Conservation (phyloP, 2,329 filamentous ascomycete genomes). For the Aspergillus luchuensis region DNA sequence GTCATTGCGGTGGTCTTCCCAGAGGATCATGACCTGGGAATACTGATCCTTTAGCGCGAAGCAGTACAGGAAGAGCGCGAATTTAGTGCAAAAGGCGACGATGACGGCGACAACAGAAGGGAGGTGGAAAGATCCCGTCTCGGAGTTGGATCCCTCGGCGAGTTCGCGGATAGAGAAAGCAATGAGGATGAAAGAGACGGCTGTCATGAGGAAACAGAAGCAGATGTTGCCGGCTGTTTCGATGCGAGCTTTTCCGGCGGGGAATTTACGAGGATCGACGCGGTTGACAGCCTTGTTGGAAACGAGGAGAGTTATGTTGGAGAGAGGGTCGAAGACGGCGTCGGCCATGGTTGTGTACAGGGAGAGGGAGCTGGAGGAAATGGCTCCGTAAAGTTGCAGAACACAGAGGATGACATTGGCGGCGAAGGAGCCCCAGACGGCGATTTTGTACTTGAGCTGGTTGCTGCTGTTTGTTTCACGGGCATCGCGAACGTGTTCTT, state of each 20-base stretch:
- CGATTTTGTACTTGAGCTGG: slow-evolving; percentile 65
- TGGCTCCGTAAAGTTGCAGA: slow-evolving; percentile 86
- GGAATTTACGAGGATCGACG: slow-evolving; percentile 84
- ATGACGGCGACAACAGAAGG: slow-evolving; percentile 83
- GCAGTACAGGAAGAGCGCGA: slow-evolving; percentile 85
- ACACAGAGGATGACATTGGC: slow-evolving; percentile 79
- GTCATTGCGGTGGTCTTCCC: slow-evolving; percentile 97
- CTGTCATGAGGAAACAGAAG: slow-evolving; percentile 94
- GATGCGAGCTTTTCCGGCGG: slow-evolving; percentile 88
- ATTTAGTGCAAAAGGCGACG: slow-evolving; percentile 82
- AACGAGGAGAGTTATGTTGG: slow-evolving; percentile 83
- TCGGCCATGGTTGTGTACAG: slow-evolving; percentile 98
- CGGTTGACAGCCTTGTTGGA: slow-evolving; percentile 84
- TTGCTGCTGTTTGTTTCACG: slow-evolving; percentile 79
- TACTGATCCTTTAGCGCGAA: slow-evolving; percentile 89
- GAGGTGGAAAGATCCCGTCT: slow-evolving; percentile 70
- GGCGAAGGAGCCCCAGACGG: slow-evolving; percentile 67
- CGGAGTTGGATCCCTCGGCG: slow-evolving; percentile 47
- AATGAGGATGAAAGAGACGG: slow-evolving; percentile 89
- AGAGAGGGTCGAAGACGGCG: slow-evolving; percentile 87
- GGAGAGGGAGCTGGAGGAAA: slow-evolving; percentile 84
- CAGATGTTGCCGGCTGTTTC: slow-evolving; percentile 95
- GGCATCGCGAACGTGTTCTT: slow-evolving; percentile 82
- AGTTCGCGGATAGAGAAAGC: slow-evolving; percentile 80
- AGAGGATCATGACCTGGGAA: slow-evolving; percentile 86